A percentile compares a stretch with the other conserved stretches of the same genome.
Conservation (phyloP, 2,329 filamentous ascomycete species). For the Nemania serpens region DNA sequence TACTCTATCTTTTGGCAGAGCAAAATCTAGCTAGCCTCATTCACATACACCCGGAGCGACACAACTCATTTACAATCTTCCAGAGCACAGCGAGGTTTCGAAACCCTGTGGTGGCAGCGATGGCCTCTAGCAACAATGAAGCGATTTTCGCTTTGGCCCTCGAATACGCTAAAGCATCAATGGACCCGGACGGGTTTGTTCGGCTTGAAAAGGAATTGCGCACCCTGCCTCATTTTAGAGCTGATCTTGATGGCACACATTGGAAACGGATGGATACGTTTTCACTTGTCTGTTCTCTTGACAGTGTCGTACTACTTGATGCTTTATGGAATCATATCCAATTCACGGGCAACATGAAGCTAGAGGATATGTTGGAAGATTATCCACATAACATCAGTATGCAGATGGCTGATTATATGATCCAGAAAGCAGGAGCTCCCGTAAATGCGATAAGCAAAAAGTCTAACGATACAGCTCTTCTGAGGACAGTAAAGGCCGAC, state of each 20-base stretch:
- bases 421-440: background rate
- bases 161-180: background rate
- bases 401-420: background rate
- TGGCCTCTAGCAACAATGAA: conserved; percentile 15
- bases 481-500: background rate
- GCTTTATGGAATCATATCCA: background rate
- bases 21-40: conserved; percentile 18
- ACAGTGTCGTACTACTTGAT: background rate
- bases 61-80: background rate
- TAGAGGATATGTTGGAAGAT: background rate
- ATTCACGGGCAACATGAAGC: background rate
- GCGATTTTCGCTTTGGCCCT: conserved; percentile 8
- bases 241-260: background rate
- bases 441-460: background rate
- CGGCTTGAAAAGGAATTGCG: conserved; percentile 1
- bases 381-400: background rate
- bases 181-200: background rate
- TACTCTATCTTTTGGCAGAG: conserved; percentile 29
- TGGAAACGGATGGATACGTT: background rate
- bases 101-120: conserved; percentile 15
- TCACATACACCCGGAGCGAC: conserved; percentile 3
- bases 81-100: background rate
- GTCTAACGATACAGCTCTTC: conserved; percentile 1
- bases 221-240: background rate
- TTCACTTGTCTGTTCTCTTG: background rate